Conservation (phyloP, 768 basidiomycete genomes). For the Galerina marginata region DNA sequence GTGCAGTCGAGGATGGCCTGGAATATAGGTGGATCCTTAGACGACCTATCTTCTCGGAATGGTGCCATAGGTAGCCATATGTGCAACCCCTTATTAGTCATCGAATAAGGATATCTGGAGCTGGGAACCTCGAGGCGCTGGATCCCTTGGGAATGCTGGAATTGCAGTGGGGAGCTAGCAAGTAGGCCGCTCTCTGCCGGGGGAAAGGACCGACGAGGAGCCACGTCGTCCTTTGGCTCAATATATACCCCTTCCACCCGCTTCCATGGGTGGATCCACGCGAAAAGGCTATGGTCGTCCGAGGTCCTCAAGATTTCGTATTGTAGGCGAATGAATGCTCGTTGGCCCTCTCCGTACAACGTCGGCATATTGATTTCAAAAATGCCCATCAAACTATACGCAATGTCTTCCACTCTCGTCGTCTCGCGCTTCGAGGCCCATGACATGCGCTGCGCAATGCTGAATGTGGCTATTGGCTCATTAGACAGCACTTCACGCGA, state of each 20-base stretch:
- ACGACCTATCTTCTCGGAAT: no score
- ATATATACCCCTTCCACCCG: constrained; percentile 5
- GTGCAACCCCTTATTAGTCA: no score
- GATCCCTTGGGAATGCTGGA: no score
- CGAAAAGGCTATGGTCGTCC: neutral
- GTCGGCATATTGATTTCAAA: neutral
- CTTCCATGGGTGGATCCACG: neutral
- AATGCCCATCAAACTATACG: neutral
- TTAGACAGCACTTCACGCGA: neutral
- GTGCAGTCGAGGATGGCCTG: no score
- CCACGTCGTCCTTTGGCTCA: no score
- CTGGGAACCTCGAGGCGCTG: no score
- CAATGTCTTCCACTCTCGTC: neutral
- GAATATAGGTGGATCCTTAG: no score
- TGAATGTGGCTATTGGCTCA: neutral
- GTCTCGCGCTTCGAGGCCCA: neutral
- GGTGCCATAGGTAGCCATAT: no score
- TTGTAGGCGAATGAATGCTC: neutral
- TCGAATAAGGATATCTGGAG: no score
- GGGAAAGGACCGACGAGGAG: no score
- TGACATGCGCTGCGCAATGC: neutral
- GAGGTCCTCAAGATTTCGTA: neutral
- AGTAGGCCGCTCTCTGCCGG: no score
- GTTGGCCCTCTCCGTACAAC: neutral
- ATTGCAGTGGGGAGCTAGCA: no score